Percentiles rank a stretch among this genome's conserved stretches.
Evolutionary conservation across 1,284 basidiomycete genomes (phyloP).

Genomic region (Microbotryomycetes sp.): DNA sequence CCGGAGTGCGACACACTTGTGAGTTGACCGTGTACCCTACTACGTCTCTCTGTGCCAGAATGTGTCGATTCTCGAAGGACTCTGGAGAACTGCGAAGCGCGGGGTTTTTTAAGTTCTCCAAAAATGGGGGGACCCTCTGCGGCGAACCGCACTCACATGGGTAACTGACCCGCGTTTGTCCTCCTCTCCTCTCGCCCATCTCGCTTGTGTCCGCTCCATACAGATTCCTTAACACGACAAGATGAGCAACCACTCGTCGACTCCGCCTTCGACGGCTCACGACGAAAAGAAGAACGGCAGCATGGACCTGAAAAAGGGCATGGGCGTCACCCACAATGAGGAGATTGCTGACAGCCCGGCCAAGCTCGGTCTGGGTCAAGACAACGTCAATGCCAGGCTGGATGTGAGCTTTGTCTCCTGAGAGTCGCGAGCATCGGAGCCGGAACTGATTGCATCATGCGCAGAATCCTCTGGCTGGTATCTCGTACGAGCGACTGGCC

Average conservation of each 20-base stretch:
- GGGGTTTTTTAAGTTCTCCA: too few relatives aligned
- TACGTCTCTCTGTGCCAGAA: too few relatives aligned
- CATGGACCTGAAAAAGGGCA: not conserved
- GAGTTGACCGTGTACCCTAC: too few relatives aligned
- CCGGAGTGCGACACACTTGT: too few relatives aligned
- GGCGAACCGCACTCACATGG: too few relatives aligned
- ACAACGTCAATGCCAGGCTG: not conserved
- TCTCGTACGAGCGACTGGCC: constrained; percentile 29
- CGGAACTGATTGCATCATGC: not conserved
- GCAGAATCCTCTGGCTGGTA: constrained; percentile 33
- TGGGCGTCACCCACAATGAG: not conserved
- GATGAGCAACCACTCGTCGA: not conserved
- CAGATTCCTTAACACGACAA: too few relatives aligned
- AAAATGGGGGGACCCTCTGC: too few relatives aligned
- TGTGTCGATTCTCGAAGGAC: too few relatives aligned
- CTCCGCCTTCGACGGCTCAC: not conserved
- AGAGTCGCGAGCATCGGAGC: not conserved
- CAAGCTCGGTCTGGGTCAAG: not conserved
- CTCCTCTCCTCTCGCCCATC: too few relatives aligned
- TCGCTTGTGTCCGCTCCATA: too few relatives aligned
- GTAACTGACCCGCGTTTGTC: too few relatives aligned
- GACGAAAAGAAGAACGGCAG: not conserved
- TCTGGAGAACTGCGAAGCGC: too few relatives aligned
- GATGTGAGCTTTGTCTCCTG: constrained; percentile 24
- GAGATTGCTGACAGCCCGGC: not conserved